Evolutionary conservation across 768 basidiomycete species (phyloP).

Genomic region (Scleroderma citrinum): DNA sequence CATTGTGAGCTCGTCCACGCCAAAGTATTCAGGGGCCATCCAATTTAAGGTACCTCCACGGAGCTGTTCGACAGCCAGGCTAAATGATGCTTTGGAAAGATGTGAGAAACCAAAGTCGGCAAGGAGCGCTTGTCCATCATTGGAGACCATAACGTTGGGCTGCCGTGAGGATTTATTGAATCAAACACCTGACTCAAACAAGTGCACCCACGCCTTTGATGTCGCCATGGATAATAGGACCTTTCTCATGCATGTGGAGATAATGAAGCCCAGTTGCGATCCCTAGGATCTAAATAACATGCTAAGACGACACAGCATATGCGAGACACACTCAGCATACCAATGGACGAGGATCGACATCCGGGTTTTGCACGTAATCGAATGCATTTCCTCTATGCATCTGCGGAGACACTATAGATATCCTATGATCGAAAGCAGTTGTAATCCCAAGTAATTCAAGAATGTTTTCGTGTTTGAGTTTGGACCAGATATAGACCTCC

Average conservation of each 20-base stretch:
- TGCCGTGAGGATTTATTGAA: background rate
- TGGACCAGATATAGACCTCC: slow-evolving; percentile 15
- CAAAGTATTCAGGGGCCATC: background rate
- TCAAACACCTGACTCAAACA: background rate
- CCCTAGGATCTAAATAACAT: background rate
- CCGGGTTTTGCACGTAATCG: slow-evolving; percentile 7
- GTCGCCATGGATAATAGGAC: background rate
- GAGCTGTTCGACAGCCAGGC: background rate
- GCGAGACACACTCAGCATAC: background rate
- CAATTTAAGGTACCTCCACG: background rate
- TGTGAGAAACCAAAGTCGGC: background rate
- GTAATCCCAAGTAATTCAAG: slow-evolving; percentile 11
- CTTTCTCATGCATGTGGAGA: background rate
- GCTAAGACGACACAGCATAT: background rate
- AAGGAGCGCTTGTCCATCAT: background rate
- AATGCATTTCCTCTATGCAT: slow-evolving; percentile 7
- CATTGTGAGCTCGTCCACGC: background rate
- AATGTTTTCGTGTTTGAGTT: slow-evolving; percentile 13
- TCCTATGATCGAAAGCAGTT: slow-evolving; percentile 13
- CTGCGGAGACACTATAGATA: slow-evolving; percentile 17
- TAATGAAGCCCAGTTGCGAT: background rate
- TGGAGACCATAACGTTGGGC: background rate
- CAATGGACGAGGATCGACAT: background rate
- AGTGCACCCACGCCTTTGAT: background rate
- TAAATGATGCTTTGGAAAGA: background rate